A percentile compares a stretch with the other conserved stretches of the same genome.
phyloP scores from a whole-genome alignment of 768 basidiomycete species.

The Sarcomyxa edulis region DNA sequence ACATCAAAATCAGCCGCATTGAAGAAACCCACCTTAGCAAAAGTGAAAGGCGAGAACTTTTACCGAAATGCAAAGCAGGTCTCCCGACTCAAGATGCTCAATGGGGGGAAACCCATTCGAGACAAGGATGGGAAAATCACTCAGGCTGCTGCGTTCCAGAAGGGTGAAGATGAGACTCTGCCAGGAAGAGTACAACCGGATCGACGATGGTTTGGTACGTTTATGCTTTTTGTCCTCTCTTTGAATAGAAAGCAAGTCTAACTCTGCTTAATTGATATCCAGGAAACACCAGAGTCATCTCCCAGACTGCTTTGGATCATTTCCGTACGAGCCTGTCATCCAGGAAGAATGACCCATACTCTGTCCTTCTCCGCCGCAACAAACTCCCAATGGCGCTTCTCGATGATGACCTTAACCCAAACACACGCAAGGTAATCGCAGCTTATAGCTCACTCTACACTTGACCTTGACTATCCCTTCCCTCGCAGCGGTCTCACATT shows the following conservation, averaged over 20 bases:
- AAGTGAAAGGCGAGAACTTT: constrained; percentile 93
- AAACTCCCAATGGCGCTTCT: constrained; percentile 96
- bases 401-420: constrained; percentile 83
- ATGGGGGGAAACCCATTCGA: constrained; percentile 84
- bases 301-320: constrained; percentile 92
- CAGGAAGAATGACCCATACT: constrained; percentile 92
- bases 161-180: constrained; percentile 85
- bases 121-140: constrained; percentile 91
- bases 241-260: constrained; percentile 1
- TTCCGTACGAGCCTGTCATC: constrained; percentile 84
- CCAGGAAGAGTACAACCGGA: constrained; percentile 94
- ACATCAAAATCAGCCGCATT: constrained; percentile 27
- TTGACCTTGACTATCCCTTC: constrained; percentile 4
- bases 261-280: constrained; percentile 3
- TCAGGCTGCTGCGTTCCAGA: constrained; percentile 93
- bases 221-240: constrained; percentile 5
- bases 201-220: constrained; percentile 93
- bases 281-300: constrained; percentile 99
- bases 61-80: constrained; percentile 95
- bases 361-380: constrained; percentile 88
- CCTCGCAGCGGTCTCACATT: constrained; percentile 75
- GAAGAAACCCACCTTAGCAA: constrained; percentile 50
- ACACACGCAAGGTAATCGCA: constrained; percentile 59
- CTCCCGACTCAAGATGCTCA: constrained; percentile 84
- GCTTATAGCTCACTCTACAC: neutral